These are phyloP conservation scores for Spathaspora arborariae DNA, from an alignment of 805 yeast genomes.

Conservation along the genomic window DNA sequence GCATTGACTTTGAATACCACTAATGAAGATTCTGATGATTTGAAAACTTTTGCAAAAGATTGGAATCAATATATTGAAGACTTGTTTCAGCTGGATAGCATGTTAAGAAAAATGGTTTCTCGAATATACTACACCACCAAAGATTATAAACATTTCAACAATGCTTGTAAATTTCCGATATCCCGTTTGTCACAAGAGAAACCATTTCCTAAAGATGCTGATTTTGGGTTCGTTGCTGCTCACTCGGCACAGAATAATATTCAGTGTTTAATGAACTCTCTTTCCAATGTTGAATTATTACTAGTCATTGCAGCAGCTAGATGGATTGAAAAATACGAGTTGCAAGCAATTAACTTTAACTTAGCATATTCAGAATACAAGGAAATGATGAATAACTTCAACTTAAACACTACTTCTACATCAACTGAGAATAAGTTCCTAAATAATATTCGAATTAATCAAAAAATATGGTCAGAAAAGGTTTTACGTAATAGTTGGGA, in stretches of 20 bases:
- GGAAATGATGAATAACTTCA: constrained; percentile 45
- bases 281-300: constrained; percentile 71
- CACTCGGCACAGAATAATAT: constrained; percentile 18
- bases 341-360: constrained; percentile 68
- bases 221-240: constrained; percentile 9
- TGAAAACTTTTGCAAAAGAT: constrained; percentile 18
- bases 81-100: constrained; percentile 20
- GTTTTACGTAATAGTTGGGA: constrained; percentile 76
- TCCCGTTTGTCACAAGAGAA: constrained; percentile 18
- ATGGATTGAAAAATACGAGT: constrained; percentile 53
- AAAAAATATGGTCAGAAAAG: constrained; percentile 56
- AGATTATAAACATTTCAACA: constrained; percentile 50
- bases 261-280: constrained; percentile 24
- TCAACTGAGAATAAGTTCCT: constrained; percentile 34
- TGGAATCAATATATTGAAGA: constrained; percentile 46
- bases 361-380: constrained; percentile 73
- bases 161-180: constrained; percentile 40
- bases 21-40: constrained; percentile 14
- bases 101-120: constrained; percentile 13
- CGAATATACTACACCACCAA: constrained; percentile 55
- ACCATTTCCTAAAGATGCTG: constrained; percentile 23
- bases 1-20: constrained; percentile 27
- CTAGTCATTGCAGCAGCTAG: constrained; percentile 75
- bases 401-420: constrained; percentile 26
- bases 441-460: constrained; percentile 30